Percentiles rank a stretch among this genome's conserved stretches.
Evolutionary conservation across 2,329 filamentous ascomycete species (phyloP).

Genomic region (Alternaria gansuensis): DNA sequence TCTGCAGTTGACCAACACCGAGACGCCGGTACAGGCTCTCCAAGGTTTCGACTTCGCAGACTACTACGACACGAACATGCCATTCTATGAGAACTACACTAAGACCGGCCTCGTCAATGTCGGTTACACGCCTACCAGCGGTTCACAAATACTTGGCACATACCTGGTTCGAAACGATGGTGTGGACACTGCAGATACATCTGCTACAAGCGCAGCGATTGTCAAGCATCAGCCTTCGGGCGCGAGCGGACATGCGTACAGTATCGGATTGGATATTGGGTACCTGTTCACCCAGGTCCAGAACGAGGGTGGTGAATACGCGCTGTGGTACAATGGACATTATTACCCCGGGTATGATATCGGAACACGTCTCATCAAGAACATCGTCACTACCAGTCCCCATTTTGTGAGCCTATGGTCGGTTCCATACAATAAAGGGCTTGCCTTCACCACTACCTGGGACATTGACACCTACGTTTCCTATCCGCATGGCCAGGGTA

Average conservation of each 20-base stretch:
- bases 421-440: slow-evolving; percentile 21
- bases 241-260: slow-evolving; percentile 16
- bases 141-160: slow-evolving; percentile 15
- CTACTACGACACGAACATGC: slow-evolving; percentile 17
- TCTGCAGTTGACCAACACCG: slow-evolving; percentile 15
- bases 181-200: slow-evolving; percentile 14
- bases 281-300: slow-evolving; percentile 14
- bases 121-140: slow-evolving; percentile 14
- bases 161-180: slow-evolving; percentile 11
- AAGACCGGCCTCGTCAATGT: slow-evolving; percentile 12
- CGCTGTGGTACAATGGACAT: slow-evolving; percentile 18
- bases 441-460: slow-evolving; percentile 20
- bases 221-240: slow-evolving; percentile 16
- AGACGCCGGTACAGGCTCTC: slow-evolving; percentile 11
- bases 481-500: slow-evolving; percentile 19
- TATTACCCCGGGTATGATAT: slow-evolving; percentile 22
- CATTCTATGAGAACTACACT: slow-evolving; percentile 19
- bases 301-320: slow-evolving; percentile 12
- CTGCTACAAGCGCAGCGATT: slow-evolving; percentile 13
- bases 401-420: slow-evolving; percentile 18
- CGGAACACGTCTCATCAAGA: slow-evolving; percentile 19
- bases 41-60: slow-evolving; percentile 15
- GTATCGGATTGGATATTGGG: slow-evolving; percentile 19
- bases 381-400: slow-evolving; percentile 16
- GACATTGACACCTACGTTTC: slow-evolving; percentile 22